Conservation (phyloP, 805 yeast species). For the Candida yuanshanica region DNA sequence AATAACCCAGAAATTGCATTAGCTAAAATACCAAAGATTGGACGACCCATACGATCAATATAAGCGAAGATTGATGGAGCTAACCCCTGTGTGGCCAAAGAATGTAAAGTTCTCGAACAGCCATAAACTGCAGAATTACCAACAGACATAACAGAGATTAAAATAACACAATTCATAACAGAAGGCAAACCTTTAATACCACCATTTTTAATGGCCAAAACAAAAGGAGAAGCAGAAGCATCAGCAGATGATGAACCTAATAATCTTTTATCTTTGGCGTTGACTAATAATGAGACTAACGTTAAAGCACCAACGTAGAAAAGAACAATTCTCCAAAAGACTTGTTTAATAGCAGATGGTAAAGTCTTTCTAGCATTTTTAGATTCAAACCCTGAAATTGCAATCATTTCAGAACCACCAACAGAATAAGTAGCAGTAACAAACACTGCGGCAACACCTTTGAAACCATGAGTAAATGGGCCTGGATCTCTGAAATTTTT, state of each 20-base stretch:
- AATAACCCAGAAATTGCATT: constrained; percentile 37
- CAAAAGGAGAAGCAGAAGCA: constrained; percentile 42
- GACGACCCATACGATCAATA: constrained; percentile 46
- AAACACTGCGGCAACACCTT: constrained; percentile 48
- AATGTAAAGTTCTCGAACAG: constrained; percentile 45
- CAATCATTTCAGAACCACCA: constrained; percentile 48
- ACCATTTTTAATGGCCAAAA: constrained; percentile 37
- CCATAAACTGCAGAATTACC: constrained; percentile 57
- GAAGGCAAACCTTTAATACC: constrained; percentile 33
- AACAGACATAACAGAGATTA: constrained; percentile 36
- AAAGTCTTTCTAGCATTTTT: constrained; percentile 40
- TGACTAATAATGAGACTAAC: constrained; percentile 42
- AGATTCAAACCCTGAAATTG: constrained; percentile 46
- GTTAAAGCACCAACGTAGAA: constrained; percentile 42
- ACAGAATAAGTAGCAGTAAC: constrained; percentile 53
- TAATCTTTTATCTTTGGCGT: constrained; percentile 34
- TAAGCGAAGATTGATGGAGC: constrained; percentile 39
- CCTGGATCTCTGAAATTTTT: constrained; percentile 50
- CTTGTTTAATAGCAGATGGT: constrained; percentile 50
- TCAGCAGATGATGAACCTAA: constrained; percentile 25
- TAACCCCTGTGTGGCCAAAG: constrained; percentile 39
- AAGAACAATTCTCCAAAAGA: constrained; percentile 47
- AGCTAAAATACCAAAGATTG: constrained; percentile 38
- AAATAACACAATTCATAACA: constrained; percentile 35
- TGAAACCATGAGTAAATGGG: constrained; percentile 54